These are phyloP conservation scores for Domatiomyces catenatus DNA, from an alignment of 2,329 filamentous ascomycete species.

Conservation along the genomic window DNA sequence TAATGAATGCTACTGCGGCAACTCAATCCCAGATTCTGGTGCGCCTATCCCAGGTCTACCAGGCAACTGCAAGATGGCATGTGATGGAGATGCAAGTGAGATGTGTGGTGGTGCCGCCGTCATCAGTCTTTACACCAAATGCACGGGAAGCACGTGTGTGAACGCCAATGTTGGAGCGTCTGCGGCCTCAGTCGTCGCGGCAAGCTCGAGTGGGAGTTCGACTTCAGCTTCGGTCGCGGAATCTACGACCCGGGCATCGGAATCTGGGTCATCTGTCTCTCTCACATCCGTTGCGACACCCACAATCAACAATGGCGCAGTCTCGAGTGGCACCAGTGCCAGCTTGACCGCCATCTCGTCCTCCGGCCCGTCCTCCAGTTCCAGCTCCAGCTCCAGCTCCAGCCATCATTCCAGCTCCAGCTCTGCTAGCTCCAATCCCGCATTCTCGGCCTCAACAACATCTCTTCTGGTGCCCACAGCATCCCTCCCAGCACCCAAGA, in stretches of 20 bases:
- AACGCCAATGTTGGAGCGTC: conserved; percentile 5
- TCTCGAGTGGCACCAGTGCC: not conserved
- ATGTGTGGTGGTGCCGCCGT: conserved; percentile 17
- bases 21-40: conserved; percentile 11
- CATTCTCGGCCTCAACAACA: not conserved
- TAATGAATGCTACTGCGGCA: conserved; percentile 17
- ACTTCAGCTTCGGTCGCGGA: not conserved
- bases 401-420: not conserved
- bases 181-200: not conserved
- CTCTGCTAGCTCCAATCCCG: not conserved
- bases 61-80: conserved; percentile 18
- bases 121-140: conserved; percentile 19
- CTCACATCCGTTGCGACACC: not conserved
- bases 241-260: not conserved
- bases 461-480: not conserved
- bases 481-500: not conserved
- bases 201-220: not conserved
- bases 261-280: not conserved
- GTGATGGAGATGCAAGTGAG: conserved; percentile 16
- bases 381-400: not conserved
- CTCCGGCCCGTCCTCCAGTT: not conserved
- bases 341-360: not conserved
- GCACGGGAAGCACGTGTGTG: conserved; percentile 11
- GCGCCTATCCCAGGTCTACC: conserved; percentile 17
- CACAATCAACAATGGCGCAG: not conserved